Conservation (phyloP, 768 basidiomycete species). For the Trametes gibbosa region DNA sequence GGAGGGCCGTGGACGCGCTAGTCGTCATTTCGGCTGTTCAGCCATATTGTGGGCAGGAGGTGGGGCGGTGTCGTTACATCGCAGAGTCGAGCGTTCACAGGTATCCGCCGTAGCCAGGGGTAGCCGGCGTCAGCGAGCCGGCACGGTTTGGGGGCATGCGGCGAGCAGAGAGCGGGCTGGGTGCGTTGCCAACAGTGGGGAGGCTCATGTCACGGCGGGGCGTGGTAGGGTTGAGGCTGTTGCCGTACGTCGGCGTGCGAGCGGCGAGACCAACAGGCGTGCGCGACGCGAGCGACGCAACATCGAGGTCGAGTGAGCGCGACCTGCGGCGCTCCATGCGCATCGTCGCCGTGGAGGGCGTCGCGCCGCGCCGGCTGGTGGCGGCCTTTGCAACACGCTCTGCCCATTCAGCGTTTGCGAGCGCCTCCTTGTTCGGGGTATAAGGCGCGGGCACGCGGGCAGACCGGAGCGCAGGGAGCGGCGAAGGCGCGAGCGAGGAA, state of each 20-base stretch:
- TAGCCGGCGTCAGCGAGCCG: not conserved
- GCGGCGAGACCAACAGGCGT: constrained; percentile 12
- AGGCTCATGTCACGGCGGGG: constrained; percentile 15
- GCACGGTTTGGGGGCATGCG: constrained; percentile 10
- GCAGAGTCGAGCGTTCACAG: not conserved
- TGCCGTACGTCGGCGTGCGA: constrained; percentile 13
- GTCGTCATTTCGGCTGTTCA: not conserved
- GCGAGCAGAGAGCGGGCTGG: constrained; percentile 7
- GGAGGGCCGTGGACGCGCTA: not conserved
- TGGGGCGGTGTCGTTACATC: not conserved
- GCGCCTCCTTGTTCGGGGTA: constrained; percentile 12
- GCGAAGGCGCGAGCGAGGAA: constrained; percentile 12
- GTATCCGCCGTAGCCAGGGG: not conserved
- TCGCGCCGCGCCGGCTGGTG: constrained; percentile 17
- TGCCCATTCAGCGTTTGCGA: constrained; percentile 21
- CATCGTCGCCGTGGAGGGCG: constrained; percentile 7
- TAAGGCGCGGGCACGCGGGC: constrained; percentile 11
- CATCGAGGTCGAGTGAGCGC: constrained; percentile 23
- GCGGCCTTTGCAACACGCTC: constrained; percentile 19
- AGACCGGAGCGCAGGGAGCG: constrained; percentile 9
- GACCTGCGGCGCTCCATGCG: constrained; percentile 23
- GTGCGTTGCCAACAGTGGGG: constrained; percentile 1
- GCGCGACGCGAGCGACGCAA: constrained; percentile 12
- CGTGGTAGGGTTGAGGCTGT: not conserved
- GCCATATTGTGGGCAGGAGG: not conserved